phyloP scores from a whole-genome alignment of 2,329 filamentous ascomycete species.

The Monilinia laxa region DNA sequence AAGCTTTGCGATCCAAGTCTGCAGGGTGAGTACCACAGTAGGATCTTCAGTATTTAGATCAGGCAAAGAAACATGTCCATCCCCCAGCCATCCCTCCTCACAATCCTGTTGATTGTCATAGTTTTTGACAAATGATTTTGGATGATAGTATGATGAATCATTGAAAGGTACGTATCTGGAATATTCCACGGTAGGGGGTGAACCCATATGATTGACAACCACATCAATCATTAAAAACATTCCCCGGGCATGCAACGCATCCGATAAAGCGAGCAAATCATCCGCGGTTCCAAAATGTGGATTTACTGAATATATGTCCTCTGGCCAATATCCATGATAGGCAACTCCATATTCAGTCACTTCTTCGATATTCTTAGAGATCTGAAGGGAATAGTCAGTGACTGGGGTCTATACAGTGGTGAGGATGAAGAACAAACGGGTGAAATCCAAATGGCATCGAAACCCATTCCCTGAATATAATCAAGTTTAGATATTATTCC shows the following conservation, averaged over 20 bases:
- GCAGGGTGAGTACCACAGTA: conserved; percentile 42
- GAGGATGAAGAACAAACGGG: conserved; percentile 9
- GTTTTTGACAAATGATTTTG: conserved; percentile 32
- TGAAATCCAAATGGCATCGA: conserved; percentile 33
- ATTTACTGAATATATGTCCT: conserved; percentile 53
- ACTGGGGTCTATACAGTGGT: not conserved
- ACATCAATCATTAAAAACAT: conserved; percentile 51
- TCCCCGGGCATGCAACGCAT: conserved; percentile 53
- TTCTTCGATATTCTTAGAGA: conserved; percentile 38
- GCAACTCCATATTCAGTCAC: conserved; percentile 41
- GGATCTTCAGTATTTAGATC: conserved; percentile 32
- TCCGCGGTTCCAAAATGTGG: conserved; percentile 56
- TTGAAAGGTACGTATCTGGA: conserved; percentile 31
- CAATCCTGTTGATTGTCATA: conserved; percentile 19
- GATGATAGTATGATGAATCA: conserved; percentile 41
- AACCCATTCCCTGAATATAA: conserved; percentile 47
- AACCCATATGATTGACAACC: conserved; percentile 41
- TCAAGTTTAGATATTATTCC: conserved; percentile 49
- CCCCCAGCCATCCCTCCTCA: conserved; percentile 22
- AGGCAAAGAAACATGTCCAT: conserved; percentile 12
- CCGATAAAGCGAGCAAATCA: conserved; percentile 58
- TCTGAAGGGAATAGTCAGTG: not conserved
- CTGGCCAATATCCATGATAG: conserved; percentile 48
- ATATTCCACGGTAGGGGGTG: conserved; percentile 19
- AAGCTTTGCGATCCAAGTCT: conserved; percentile 41